Conservation (phyloP, 1,284 basidiomycete species). For the Phaffia rhodozyma region DNA sequence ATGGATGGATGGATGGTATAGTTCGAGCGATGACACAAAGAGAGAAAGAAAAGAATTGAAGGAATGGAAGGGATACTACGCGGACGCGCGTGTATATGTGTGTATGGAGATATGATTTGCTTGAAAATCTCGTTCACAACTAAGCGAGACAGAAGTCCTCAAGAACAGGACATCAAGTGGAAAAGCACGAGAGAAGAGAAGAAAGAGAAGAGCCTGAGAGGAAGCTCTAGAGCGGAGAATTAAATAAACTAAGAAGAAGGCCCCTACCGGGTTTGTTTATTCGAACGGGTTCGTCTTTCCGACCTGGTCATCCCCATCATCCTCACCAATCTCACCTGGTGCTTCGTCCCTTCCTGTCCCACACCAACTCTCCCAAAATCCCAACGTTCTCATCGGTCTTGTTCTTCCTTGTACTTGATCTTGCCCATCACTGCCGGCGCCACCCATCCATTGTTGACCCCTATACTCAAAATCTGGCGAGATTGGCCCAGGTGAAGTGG, state of each 20-base stretch:
- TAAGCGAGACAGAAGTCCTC: too few relatives aligned
- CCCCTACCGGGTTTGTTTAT: neutral
- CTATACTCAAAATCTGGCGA: constrained; percentile 1
- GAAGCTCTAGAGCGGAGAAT: neutral
- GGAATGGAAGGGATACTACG: too few relatives aligned
- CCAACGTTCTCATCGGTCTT: neutral
- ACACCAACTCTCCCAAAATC: constrained; percentile 16
- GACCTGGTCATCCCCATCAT: neutral
- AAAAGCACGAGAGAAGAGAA: neutral
- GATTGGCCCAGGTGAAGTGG: neutral
- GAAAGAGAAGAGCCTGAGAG: neutral
- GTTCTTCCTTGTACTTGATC: neutral
- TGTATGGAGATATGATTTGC: too few relatives aligned
- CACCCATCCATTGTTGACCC: constrained; percentile 9
- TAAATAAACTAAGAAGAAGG: too few relatives aligned
- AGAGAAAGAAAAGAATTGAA: too few relatives aligned
- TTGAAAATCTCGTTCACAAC: too few relatives aligned
- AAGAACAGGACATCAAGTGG: too few relatives aligned
- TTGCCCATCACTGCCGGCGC: neutral
- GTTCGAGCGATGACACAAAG: too few relatives aligned
- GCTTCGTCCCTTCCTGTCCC: constrained; percentile 8
- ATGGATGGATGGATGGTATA: too few relatives aligned
- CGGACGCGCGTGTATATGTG: too few relatives aligned
- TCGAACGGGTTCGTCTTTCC: constrained; percentile 17
- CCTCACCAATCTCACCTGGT: neutral